phyloP scores from a whole-genome alignment of 495 filamentous ascomycete genomes.

The Penicillium arizonense region DNA sequence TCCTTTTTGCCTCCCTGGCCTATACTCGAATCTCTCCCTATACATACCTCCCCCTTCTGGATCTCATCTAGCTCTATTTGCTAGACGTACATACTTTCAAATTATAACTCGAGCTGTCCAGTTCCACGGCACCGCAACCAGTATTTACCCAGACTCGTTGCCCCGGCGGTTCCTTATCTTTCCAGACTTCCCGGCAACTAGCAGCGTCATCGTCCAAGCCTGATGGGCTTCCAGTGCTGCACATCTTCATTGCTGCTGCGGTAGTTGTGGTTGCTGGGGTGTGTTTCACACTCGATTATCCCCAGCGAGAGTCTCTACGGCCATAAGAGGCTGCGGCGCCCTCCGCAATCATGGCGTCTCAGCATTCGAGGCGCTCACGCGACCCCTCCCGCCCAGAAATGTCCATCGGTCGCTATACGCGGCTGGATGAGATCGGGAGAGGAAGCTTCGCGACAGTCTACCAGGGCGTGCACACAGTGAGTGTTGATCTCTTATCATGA shows the following conservation, averaged over 20 bases:
- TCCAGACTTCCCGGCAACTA: constrained; percentile 12
- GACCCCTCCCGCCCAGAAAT: constrained; percentile 52
- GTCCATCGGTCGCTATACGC: constrained; percentile 72
- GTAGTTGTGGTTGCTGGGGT: constrained; percentile 42
- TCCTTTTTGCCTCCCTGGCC: constrained; percentile 14
- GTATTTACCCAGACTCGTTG: constrained; percentile 9
- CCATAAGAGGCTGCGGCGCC: constrained; percentile 9
- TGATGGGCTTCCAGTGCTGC: constrained; percentile 35
- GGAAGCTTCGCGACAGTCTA: constrained; percentile 96
- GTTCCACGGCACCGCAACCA: constrained; percentile 11
- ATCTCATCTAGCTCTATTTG: constrained; percentile 9
- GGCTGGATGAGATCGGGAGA: constrained; percentile 84
- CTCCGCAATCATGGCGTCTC: constrained; percentile 37
- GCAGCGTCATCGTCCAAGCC: constrained; percentile 19
- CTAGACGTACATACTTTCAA: not conserved
- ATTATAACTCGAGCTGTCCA: constrained; percentile 3
- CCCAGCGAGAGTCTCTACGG: constrained; percentile 7
- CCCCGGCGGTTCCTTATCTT: constrained; percentile 15
- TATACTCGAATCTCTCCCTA: constrained; percentile 11
- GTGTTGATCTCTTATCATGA: constrained; percentile 26
- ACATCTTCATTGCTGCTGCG: constrained; percentile 25
- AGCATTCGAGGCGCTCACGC: constrained; percentile 43
- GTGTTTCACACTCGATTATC: constrained; percentile 18
- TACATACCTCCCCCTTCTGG: constrained; percentile 1
- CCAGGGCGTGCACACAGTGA: constrained; percentile 78